Percentiles rank a stretch among this genome's conserved stretches.
Evolutionary conservation across 106 monocot genomes (phyloP).

Genomic region (Acorus calamus): DNA sequence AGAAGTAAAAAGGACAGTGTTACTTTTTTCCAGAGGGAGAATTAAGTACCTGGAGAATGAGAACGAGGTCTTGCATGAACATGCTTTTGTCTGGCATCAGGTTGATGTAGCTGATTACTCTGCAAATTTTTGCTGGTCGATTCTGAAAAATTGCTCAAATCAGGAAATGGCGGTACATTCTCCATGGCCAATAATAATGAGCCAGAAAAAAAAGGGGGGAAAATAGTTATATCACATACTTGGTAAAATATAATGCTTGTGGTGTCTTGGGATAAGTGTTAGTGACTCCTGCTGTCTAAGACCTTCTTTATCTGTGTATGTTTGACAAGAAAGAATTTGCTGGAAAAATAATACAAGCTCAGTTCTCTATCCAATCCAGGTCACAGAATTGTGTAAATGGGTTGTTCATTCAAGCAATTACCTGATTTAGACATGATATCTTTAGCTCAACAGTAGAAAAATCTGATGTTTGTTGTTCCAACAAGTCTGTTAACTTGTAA

Average conservation of each 20-base stretch:
- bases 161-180: no score
- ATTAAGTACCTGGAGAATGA: conserved; percentile 36
- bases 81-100: conserved; percentile 17
- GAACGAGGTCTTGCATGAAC: conserved; percentile 31
- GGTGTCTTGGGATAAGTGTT: conserved; percentile 44
- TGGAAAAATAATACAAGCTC: conserved; percentile 12
- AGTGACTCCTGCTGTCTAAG: conserved; percentile 54
- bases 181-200: no score
- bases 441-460: conserved; percentile 57
- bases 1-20: not conserved
- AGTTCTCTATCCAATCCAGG: not conserved
- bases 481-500: conserved; percentile 90
- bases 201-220: no score
- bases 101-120: conserved; percentile 10
- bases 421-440: conserved; percentile 85
- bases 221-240: conserved; percentile 18
- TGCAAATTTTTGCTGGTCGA: conserved; percentile 20
- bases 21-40: not conserved
- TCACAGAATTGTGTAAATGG: no score
- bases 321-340: conserved; percentile 64
- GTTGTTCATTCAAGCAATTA: conserved; percentile 4
- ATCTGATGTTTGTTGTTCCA: conserved; percentile 79
- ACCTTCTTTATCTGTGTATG: conserved; percentile 63
- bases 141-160: conserved; percentile 7
- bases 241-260: conserved; percentile 92